Conservation (phyloP, 495 filamentous ascomycete genomes). For the Talaromyces proteolyticus region DNA sequence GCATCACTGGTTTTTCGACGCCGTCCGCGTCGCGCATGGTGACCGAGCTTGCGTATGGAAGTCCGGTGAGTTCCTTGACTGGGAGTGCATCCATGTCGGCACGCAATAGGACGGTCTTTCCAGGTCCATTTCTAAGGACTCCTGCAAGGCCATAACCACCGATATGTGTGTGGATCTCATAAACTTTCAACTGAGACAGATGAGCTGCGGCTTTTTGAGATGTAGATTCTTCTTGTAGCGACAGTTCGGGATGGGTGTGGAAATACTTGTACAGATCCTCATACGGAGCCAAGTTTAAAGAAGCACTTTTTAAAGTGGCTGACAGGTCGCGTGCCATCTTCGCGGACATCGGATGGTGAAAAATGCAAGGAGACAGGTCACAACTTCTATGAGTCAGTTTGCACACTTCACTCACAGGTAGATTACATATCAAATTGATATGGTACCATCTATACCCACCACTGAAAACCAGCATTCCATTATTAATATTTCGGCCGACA, state of each 20-base stretch:
- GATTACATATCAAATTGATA: too few species aligned
- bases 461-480: too few species aligned
- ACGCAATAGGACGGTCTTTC: constrained; percentile 43
- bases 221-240: constrained; percentile 43
- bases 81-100: constrained; percentile 53
- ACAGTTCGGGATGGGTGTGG: constrained; percentile 53
- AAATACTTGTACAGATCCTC: constrained; percentile 50
- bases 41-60: constrained; percentile 40
- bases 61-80: constrained; percentile 42
- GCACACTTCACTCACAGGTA: too few species aligned
- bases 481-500: too few species aligned
- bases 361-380: too few species aligned
- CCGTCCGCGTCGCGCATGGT: constrained; percentile 37
- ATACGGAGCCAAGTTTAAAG: constrained; percentile 32
- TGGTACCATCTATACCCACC: too few species aligned
- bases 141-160: constrained; percentile 44
- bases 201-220: constrained; percentile 33
- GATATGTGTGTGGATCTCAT: constrained; percentile 37
- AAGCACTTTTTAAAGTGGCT: constrained; percentile 10
- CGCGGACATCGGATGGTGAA: too few species aligned
- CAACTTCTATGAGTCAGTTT: too few species aligned
- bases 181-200: constrained; percentile 20
- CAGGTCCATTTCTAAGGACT: constrained; percentile 38
- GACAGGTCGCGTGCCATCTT: constrained; percentile 23
- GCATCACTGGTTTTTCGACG: constrained; percentile 44